Conservation (phyloP, 306 rosid species). For the Neltuma alba region DNA sequence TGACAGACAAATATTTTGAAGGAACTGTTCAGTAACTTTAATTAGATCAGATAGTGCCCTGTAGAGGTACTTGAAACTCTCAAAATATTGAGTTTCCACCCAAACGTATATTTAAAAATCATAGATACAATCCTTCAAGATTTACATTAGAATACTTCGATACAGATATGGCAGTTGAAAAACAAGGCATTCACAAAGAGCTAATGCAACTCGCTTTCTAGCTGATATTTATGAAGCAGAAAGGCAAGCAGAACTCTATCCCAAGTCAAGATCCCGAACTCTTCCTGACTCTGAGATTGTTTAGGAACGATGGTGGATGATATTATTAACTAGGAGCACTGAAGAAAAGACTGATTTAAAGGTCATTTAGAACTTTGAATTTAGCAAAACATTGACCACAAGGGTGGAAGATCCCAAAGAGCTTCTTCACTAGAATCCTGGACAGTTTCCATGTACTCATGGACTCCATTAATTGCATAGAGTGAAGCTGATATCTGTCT, state of each 20-base stretch:
- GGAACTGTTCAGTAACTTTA: conserved; percentile 9
- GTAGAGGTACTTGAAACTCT: conserved; percentile 15
- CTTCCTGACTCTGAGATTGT: conserved; percentile 14
- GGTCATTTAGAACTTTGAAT: conserved; percentile 28
- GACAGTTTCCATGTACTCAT: conserved; percentile 86
- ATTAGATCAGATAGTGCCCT: conserved; percentile 15
- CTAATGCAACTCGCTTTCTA: conserved; percentile 23
- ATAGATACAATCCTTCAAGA: conserved; percentile 21
- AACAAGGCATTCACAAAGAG: neutral
- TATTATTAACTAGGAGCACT: neutral
- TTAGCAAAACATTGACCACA: conserved; percentile 69
- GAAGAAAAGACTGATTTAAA: conserved; percentile 18
- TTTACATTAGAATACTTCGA: conserved; percentile 20
- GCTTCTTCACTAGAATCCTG: conserved; percentile 66
- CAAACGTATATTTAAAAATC: neutral
- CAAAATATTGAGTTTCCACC: conserved; percentile 13
- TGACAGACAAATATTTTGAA: conserved; percentile 5
- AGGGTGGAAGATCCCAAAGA: conserved; percentile 91
- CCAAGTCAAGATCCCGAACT: conserved; percentile 28
- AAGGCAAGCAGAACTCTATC: conserved; percentile 29
- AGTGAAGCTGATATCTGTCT: conserved; percentile 93
- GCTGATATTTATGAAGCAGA: conserved; percentile 20
- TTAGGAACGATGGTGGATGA: neutral
- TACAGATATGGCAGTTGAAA: conserved; percentile 7
- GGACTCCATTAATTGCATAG: conserved; percentile 90